Base-by-base conservation (phyloP, 2,329 filamentous ascomycete species). In the Curvularia sp. region DNA sequence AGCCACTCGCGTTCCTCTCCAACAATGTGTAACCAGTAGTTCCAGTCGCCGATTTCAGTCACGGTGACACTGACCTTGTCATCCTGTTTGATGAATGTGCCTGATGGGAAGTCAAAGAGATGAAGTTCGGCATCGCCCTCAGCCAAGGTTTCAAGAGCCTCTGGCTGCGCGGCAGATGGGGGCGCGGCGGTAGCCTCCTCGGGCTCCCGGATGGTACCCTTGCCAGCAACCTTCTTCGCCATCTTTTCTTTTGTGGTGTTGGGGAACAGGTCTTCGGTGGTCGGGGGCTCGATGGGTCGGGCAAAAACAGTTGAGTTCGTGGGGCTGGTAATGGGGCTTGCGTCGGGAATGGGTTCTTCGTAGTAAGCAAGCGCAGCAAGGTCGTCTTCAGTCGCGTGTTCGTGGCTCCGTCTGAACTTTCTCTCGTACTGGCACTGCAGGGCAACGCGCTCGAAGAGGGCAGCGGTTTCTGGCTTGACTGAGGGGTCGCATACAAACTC, bases 371-470 rank as follows among this genome's bases (percentile, higher is more conserved):
- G 97, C 67, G 96, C 87, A 60, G 86, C 79, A 4, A 98, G 84
- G 63, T 99, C 92, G 61, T 87, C 83, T 57, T 93, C 89, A 8
- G 92, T 92, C 1, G 95, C 95, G 49, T 88, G 89, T 46, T 92
- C 88, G 68, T 92, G 86, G 39, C 87, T 89, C 72, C 89, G 90
- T 63, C 92, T 87, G 77, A 95, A 96, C 78, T 97, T 98, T 72
- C 94, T 87, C 81, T 99, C 95, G 89, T 96, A 99, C 78, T 99
- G 95, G 76, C 95, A 97, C 85, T 97, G 89, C 57, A 91, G 86
- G 7, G 95, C 91, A 53, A 92, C 88, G 53, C 89, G 84, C 72
- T 94, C 88, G 76, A 99, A 98, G 15, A 89, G 86, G 46, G 89
- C 84, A 24, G 95, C 89, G 68, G 93, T 90, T 48, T 87, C 84